Percentiles rank a stretch among this genome's conserved stretches.
These are phyloP conservation scores for Botrytis fragariae DNA, from an alignment of 2,329 filamentous ascomycete species.

Conservation along the genomic window DNA sequence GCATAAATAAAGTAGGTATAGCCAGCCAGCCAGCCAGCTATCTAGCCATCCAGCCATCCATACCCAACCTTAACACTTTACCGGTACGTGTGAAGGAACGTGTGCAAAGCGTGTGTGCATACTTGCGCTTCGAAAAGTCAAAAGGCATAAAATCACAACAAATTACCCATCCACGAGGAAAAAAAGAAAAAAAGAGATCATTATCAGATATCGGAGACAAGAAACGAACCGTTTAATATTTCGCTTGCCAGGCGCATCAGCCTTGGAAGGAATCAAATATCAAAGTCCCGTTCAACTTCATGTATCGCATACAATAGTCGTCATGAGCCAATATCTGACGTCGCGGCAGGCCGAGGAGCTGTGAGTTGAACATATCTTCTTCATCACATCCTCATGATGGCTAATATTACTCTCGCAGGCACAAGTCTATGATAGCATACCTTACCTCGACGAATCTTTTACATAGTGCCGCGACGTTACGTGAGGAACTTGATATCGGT, in stretches of 20 bases:
- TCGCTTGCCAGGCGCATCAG: constrained; percentile 28
- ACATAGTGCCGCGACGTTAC: constrained; percentile 66
- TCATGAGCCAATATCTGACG: constrained; percentile 74
- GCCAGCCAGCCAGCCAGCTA: neutral
- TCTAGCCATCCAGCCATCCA: neutral
- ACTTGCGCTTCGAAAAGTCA: constrained; percentile 6
- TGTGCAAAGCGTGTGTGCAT: constrained; percentile 19
- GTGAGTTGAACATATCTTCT: constrained; percentile 51
- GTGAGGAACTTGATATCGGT: constrained; percentile 72
- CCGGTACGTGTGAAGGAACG: constrained; percentile 1
- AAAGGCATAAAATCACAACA: constrained; percentile 19
- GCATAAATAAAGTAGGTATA: constrained; percentile 10
- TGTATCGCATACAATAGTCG: constrained; percentile 31
- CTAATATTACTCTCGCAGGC: constrained; percentile 50
- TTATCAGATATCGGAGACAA: constrained; percentile 9
- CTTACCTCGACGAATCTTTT: constrained; percentile 70
- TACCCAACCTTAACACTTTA: neutral
- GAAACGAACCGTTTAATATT: constrained; percentile 9
- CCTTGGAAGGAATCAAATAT: constrained; percentile 21
- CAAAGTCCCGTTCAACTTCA: constrained; percentile 15
- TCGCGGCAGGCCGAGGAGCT: constrained; percentile 83
- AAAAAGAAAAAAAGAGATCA: neutral
- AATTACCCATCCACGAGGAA: neutral
- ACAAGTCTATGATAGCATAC: constrained; percentile 93
- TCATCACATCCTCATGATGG: constrained; percentile 24